Evolutionary conservation across 208 protist species (phyloP).

Genomic region (Entamoeba invadens): DNA sequence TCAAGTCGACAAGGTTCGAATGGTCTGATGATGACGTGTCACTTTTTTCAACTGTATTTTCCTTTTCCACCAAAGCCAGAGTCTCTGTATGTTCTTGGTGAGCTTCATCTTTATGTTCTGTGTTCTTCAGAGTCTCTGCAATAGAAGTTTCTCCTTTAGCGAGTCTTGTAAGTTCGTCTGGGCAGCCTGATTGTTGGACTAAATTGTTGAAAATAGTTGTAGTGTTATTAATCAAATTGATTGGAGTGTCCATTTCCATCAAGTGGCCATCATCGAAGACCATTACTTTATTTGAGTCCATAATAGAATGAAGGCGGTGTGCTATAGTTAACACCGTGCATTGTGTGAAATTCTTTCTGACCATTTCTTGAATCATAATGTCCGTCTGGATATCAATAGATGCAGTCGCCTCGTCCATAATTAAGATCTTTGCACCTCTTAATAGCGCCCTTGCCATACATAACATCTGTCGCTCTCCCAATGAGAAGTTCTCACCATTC

Average conservation of each 20-base stretch:
- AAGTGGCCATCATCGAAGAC: conserved; percentile 28
- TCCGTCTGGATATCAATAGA: conserved; percentile 18
- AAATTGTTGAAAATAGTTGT: background rate
- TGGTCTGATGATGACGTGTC: too few relatives aligned
- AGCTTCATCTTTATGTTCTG: background rate
- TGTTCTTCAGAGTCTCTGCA: background rate
- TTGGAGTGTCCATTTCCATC: conserved; percentile 23
- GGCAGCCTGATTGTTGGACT: background rate
- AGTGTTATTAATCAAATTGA: background rate
- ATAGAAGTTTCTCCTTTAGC: background rate
- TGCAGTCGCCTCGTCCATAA: conserved; percentile 26
- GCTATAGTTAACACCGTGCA: conserved; percentile 24
- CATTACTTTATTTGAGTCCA: conserved; percentile 57
- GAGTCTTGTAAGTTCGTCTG: background rate
- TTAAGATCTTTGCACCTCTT: background rate
- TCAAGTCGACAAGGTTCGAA: too few relatives aligned
- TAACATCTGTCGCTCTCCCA: conserved; percentile 25
- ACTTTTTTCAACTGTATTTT: too few relatives aligned
- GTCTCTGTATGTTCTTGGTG: too few relatives aligned
- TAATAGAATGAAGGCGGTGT: conserved; percentile 27
- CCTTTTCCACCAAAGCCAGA: too few relatives aligned
- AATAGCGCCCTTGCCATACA: conserved; percentile 30
- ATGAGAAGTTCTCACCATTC: conserved; percentile 14
- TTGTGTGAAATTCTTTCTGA: conserved; percentile 16
- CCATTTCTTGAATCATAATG: conserved; percentile 6